Evolutionary conservation across 352 stramenopile genomes (phyloP).

Genomic region (Sclerospora graminicola): DNA sequence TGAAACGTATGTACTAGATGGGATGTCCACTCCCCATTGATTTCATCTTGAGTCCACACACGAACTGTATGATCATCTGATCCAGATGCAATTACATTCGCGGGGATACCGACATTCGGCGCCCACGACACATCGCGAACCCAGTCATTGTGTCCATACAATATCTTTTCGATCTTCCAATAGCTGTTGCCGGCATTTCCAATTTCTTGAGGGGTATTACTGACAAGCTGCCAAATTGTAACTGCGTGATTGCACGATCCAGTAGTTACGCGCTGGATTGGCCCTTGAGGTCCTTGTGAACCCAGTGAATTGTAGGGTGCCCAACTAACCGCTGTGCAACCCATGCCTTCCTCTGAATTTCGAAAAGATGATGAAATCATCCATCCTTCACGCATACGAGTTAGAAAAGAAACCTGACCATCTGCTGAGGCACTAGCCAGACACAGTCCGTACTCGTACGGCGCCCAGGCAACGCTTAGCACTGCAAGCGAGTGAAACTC

Average conservation of each 20-base stretch:
- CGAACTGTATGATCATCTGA: slow-evolving; percentile 80
- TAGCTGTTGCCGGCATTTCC: slow-evolving; percentile 14
- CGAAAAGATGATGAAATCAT: slow-evolving; percentile 62
- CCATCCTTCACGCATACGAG: slow-evolving; percentile 73
- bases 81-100: slow-evolving; percentile 66
- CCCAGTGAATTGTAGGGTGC: slow-evolving; percentile 83
- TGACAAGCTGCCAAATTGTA: slow-evolving; percentile 50
- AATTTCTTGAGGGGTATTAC: slow-evolving; percentile 21
- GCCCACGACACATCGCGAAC: slow-evolving; percentile 77
- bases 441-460: slow-evolving; percentile 82
- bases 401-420: slow-evolving; percentile 78
- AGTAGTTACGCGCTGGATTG: slow-evolving; percentile 65
- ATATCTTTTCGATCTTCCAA: slow-evolving; percentile 29
- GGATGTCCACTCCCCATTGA: slow-evolving; percentile 43
- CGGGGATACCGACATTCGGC: slow-evolving; percentile 73
- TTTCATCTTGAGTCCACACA: slow-evolving; percentile 69
- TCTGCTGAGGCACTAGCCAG: slow-evolving; percentile 71
- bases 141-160: slow-evolving; percentile 72
- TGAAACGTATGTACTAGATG: slow-evolving; percentile 62
- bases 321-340: slow-evolving; percentile 76
- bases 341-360: slow-evolving; percentile 63
- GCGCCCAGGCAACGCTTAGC: slow-evolving; percentile 76
- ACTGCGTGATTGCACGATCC: slow-evolving; percentile 54
- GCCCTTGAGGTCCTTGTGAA: slow-evolving; percentile 48
- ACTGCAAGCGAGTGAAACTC: slow-evolving; percentile 59